Evolutionary conservation across 2,329 filamentous ascomycete genomes (phyloP).

Genomic region (Phoma sp.): DNA sequence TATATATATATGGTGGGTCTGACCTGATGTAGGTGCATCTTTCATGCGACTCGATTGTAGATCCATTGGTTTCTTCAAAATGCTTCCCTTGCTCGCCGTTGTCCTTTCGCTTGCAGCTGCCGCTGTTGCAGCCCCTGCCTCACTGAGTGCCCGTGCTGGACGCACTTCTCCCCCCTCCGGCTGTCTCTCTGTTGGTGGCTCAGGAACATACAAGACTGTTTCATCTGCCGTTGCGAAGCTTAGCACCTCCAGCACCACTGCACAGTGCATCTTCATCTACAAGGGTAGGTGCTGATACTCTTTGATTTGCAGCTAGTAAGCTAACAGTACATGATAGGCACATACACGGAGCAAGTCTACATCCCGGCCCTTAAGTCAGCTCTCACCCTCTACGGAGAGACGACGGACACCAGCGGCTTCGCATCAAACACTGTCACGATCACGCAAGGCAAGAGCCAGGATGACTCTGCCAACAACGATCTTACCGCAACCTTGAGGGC

Average conservation of each 20-base stretch:
- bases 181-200: slow-evolving; percentile 58
- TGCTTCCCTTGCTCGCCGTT: slow-evolving; percentile 28
- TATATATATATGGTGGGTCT: slow-evolving; percentile 5
- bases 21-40: not conserved
- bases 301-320: not conserved
- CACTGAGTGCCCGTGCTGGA: slow-evolving; percentile 32
- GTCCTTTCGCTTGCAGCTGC: slow-evolving; percentile 30
- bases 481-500: slow-evolving; percentile 60
- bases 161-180: slow-evolving; percentile 59
- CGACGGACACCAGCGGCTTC: slow-evolving; percentile 60
- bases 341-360: slow-evolving; percentile 68
- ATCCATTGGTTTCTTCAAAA: slow-evolving; percentile 14
- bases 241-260: slow-evolving; percentile 57
- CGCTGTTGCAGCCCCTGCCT: slow-evolving; percentile 30
- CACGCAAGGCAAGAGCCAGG: slow-evolving; percentile 57
- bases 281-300: slow-evolving; percentile 39
- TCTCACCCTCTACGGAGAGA: slow-evolving; percentile 67
- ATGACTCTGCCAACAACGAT: slow-evolving; percentile 61
- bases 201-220: slow-evolving; percentile 57
- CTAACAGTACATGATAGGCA: slow-evolving; percentile 43
- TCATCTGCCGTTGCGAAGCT: slow-evolving; percentile 67
- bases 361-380: slow-evolving; percentile 57
- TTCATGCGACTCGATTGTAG: not conserved
- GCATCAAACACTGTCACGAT: slow-evolving; percentile 65
- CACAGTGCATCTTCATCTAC: slow-evolving; percentile 69